Evolutionary conservation across 148 eudicot genomes (phyloP).

Genomic region (Vaccinium myrtillus): DNA sequence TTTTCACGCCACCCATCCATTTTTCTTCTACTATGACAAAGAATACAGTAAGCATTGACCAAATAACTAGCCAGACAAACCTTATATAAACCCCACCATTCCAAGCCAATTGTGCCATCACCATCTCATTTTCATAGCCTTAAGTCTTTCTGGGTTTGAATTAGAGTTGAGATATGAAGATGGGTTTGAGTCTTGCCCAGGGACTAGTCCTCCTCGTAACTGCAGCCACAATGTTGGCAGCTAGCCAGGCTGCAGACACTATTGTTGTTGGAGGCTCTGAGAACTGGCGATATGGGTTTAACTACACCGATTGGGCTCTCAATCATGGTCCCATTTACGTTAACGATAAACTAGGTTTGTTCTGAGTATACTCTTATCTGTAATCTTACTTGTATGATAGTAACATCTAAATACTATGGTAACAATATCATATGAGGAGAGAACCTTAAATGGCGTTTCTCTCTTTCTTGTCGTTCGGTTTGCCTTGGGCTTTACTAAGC

Average conservation of each 20-base stretch:
- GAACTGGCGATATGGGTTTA: constrained; percentile 20
- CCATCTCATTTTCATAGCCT: background rate
- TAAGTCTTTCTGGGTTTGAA: background rate
- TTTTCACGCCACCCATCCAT: background rate
- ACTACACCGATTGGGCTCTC: constrained; percentile 22
- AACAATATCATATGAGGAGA: background rate
- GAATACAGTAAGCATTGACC: background rate
- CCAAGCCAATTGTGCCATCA: background rate
- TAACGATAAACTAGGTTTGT: constrained; percentile 19
- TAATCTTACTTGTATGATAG: background rate
- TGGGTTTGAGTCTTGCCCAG: background rate
- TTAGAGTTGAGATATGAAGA: background rate
- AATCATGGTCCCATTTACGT: constrained; percentile 12
- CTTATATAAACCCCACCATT: constrained; percentile 14
- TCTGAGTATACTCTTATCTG: background rate
- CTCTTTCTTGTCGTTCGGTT: too few relatives aligned
- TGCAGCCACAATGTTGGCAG: constrained; percentile 13
- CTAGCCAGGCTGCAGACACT: constrained; percentile 12
- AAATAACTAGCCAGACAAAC: background rate
- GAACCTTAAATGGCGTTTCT: background rate
- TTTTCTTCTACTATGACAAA: background rate
- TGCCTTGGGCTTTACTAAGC: too few relatives aligned
- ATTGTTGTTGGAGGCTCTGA: constrained; percentile 21
- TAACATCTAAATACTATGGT: background rate
- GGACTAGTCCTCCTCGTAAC: background rate